Conservation (phyloP, 2,329 filamentous ascomycete genomes). For the Harringtonia aguacate region DNA sequence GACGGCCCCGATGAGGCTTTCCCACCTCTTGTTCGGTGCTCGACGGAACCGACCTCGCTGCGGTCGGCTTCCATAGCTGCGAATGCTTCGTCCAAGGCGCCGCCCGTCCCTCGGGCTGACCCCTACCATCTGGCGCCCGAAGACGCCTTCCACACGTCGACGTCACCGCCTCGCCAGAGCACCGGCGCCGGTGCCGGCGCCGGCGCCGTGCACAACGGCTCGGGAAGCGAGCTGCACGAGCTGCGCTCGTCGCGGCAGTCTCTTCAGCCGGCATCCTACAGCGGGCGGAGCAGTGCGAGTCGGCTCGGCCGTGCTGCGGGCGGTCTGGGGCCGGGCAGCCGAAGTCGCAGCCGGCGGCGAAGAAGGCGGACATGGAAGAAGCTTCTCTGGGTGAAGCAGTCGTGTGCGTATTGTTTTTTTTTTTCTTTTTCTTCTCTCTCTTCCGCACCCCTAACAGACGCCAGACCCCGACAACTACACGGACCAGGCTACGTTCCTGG, state of each 20-base stretch:
- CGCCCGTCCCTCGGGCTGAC: slow-evolving; percentile 31
- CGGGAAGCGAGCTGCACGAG: slow-evolving; percentile 4
- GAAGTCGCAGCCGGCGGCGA: slow-evolving; percentile 52
- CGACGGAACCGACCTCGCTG: slow-evolving; percentile 26
- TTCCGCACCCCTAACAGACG: not conserved
- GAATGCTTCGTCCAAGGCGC: slow-evolving; percentile 1
- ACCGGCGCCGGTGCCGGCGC: slow-evolving; percentile 17
- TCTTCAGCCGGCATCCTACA: slow-evolving; percentile 4
- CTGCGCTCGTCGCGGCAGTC: not conserved
- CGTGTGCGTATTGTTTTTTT: slow-evolving; percentile 45
- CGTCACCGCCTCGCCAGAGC: slow-evolving; percentile 50
- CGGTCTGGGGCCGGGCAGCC: slow-evolving; percentile 36
- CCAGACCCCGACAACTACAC: slow-evolving; percentile 97
- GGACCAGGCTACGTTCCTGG: slow-evolving; percentile 91
- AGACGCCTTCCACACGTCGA: slow-evolving; percentile 59
- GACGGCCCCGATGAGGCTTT: too few relatives aligned
- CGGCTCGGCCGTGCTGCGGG: slow-evolving; percentile 20
- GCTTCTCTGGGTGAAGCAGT: slow-evolving; percentile 94
- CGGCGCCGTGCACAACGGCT: not conserved
- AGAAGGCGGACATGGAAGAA: slow-evolving; percentile 83
- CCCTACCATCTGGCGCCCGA: slow-evolving; percentile 68
- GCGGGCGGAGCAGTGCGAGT: not conserved
- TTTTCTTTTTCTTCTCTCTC: slow-evolving; percentile 1
- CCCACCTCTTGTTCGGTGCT: not conserved
- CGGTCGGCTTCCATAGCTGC: not conserved